These are phyloP conservation scores for Monilinia vaccinii-corymbosi DNA, from an alignment of 2,329 filamentous ascomycete species.

Conservation along the genomic window DNA sequence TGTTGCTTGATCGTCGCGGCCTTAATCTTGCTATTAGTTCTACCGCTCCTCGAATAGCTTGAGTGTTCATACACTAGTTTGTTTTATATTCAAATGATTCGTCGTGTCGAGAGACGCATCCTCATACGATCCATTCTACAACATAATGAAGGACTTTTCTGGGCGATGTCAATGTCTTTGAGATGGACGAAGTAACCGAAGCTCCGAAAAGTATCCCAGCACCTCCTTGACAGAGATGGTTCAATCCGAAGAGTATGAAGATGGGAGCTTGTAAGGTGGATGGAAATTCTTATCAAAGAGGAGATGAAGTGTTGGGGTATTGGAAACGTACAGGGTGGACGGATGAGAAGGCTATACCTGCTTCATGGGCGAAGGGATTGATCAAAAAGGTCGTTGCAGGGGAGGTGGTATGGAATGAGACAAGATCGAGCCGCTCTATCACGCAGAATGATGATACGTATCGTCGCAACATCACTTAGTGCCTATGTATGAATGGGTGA, in stretches of 20 bases:
- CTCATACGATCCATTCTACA: too few species aligned
- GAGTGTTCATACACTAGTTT: not conserved
- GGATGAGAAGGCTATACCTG: not conserved
- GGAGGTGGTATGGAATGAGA: not conserved
- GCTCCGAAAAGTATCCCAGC: not conserved
- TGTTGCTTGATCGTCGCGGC: conserved; percentile 39
- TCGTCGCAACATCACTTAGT: not conserved
- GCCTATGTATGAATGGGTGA: not conserved
- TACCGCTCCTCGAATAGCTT: conserved; percentile 31
- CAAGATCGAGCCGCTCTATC: not conserved
- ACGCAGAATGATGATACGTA: not conserved
- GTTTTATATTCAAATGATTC: too few species aligned
- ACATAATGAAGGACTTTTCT: not conserved
- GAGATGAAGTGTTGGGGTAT: not conserved
- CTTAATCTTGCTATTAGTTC: conserved; percentile 38
- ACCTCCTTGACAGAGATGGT: not conserved
- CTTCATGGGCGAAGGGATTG: not conserved
- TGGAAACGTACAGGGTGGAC: not conserved
- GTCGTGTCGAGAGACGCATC: too few species aligned
- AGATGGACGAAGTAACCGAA: not conserved
- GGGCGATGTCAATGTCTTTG: not conserved
- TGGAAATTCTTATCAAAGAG: not conserved
- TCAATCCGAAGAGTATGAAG: not conserved
- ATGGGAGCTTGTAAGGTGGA: not conserved
- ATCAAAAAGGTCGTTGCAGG: not conserved